These are phyloP conservation scores for Piper longum DNA, from an alignment of 164 flowering plant genomes.

Conservation along the genomic window DNA sequence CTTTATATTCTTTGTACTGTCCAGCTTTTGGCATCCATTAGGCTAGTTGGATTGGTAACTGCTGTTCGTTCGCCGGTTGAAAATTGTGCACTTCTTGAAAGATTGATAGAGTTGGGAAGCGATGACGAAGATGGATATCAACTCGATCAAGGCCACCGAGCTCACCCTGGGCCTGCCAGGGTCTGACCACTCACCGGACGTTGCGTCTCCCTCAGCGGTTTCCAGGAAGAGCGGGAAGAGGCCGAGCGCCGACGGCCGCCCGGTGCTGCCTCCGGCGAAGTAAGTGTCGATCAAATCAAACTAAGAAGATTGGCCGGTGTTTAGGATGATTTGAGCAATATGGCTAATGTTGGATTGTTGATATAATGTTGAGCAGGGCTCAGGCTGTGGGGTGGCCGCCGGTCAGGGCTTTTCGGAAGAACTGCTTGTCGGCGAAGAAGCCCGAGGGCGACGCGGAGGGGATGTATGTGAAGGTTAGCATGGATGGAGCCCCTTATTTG, in stretches of 20 bases:
- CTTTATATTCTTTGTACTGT: neutral
- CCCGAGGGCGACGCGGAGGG: constrained; percentile 30
- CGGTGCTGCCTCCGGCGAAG: constrained; percentile 14
- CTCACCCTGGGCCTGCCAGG: constrained; percentile 56
- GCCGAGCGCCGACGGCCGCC: constrained; percentile 10
- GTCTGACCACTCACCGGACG: constrained; percentile 8
- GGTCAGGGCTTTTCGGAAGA: constrained; percentile 50
- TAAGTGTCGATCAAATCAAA: constrained; percentile 6
- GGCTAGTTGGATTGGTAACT: neutral
- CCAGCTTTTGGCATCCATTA: neutral
- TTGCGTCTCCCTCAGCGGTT: neutral
- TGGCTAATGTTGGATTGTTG: neutral
- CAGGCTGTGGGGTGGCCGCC: constrained; percentile 91
- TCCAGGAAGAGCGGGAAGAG: constrained; percentile 22
- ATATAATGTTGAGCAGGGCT: constrained; percentile 22
- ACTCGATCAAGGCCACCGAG: constrained; percentile 43
- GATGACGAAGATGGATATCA: constrained; percentile 19
- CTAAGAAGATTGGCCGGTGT: neutral
- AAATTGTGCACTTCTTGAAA: no score
- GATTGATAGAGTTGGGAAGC: neutral
- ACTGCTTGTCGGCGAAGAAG: constrained; percentile 36
- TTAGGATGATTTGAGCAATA: neutral
- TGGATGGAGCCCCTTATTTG: constrained; percentile 87
- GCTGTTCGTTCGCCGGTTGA: no score
- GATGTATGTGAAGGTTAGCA: constrained; percentile 70